A percentile compares a stretch with the other conserved stretches of the same genome.
phyloP scores from a whole-genome alignment of 2,329 filamentous ascomycete genomes.

The Phyllosticta capitalensis region DNA sequence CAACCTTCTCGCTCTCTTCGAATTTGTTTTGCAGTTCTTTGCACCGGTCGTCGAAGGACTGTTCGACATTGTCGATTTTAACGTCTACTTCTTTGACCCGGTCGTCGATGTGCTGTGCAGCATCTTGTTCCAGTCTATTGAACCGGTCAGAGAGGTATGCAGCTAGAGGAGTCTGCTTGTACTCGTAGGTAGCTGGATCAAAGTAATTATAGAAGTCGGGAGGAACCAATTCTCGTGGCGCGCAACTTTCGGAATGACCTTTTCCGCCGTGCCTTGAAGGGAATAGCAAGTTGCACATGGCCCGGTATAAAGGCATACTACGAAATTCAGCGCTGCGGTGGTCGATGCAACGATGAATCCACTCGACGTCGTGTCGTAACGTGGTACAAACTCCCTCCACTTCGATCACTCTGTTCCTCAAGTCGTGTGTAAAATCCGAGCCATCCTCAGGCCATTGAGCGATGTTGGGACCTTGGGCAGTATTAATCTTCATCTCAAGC shows the following conservation, averaged over 20 bases:
- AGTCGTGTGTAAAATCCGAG: background rate
- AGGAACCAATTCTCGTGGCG: background rate
- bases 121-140: background rate
- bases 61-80: background rate
- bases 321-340: background rate
- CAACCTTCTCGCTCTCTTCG: background rate
- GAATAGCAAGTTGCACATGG: background rate
- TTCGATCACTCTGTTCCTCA: background rate
- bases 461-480: background rate
- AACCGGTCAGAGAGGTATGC: no score
- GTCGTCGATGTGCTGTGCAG: background rate
- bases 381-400: background rate
- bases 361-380: background rate
- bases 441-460: background rate
- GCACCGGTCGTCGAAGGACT: background rate
- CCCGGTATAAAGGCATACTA: background rate
- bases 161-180: background rate
- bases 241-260: background rate
- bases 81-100: background rate
- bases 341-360: background rate
- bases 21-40: background rate
- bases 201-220: background rate
- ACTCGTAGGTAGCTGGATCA: background rate
- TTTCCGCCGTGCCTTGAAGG: background rate
- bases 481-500: background rate